Base-by-base conservation (phyloP, 257 asterid genomes). In the Asclepias syriaca region DNA sequence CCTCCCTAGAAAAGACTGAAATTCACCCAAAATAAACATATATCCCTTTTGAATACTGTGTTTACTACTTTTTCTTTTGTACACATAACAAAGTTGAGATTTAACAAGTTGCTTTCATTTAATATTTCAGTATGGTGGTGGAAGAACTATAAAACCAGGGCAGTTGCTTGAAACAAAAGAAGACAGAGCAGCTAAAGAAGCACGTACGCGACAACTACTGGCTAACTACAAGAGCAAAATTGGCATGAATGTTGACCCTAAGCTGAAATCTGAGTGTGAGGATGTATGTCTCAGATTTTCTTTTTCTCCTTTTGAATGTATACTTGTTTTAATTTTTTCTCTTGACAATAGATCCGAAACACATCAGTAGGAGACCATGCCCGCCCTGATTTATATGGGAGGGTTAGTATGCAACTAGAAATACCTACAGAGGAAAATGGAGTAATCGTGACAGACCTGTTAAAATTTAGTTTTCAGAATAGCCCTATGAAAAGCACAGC, bases 61-160 rank as follows among this genome's bases (percentile, higher is more conserved):
- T 43, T 43, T 43, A 43, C 48, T 43, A 43, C 48, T 43, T 43
- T 43, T 43, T 43, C 48, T 43, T 43, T 43, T 43, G 48, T 43
- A 43, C 9, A 40, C 48, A 43, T 43, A 43, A 43, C 10, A 7
- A 43, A 43, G 9, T 43, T 43, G 48, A 43, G 48, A 11, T 43
- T 43, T 43, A 43, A 43, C 48, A 43, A 43, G 9, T 1, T 48
- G 48, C 50, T 61, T 57, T 16, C 37, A 46, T 56, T 70, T 64
- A 72, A 70, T 46, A 46, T 49, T 68, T 74, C 78, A 94, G 99
- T 94, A 74, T 74, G 98, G 98, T 72, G 99, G 99, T 11, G 99
- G 99, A 77, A 89, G 90, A 85, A 84, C 72, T 78, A 43, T 91
- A 80, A 91, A 82, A n/a, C 96, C 97, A 16, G 99, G 99, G 43